These are phyloP conservation scores for Candida anutae DNA, from an alignment of 1,139 yeast species.

Conservation along the genomic window DNA sequence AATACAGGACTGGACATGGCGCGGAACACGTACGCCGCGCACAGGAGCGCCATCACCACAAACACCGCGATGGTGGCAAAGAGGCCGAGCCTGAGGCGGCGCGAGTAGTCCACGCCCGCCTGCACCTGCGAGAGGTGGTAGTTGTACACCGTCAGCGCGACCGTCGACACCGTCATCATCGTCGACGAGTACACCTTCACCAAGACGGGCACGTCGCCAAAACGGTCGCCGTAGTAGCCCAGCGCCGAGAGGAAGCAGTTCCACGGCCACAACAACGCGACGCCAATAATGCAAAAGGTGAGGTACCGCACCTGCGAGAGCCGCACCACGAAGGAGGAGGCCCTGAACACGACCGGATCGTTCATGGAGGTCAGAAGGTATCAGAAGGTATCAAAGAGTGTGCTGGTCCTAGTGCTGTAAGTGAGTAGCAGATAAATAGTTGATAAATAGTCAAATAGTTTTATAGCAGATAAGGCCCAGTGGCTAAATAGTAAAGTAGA, in stretches of 20 bases:
- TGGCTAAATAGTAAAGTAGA: no score
- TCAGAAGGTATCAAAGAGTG: slow-evolving; percentile 5
- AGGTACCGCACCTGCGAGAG: slow-evolving; percentile 44
- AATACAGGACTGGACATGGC: slow-evolving; percentile 31
- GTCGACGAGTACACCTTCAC: slow-evolving; percentile 66
- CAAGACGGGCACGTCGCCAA: slow-evolving; percentile 44
- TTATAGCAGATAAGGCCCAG: no score
- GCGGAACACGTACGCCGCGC: slow-evolving; percentile 35
- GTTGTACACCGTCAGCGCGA: slow-evolving; percentile 57
- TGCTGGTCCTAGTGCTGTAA: slow-evolving; percentile 4
- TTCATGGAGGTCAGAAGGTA: slow-evolving; percentile 2
- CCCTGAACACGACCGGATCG: slow-evolving; percentile 22
- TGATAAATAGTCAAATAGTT: no score
- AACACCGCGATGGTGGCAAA: slow-evolving; percentile 49
- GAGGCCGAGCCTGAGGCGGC: slow-evolving; percentile 55
- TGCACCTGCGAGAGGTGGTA: slow-evolving; percentile 64
- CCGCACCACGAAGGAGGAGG: slow-evolving; percentile 11
- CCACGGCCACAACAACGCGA: slow-evolving; percentile 93
- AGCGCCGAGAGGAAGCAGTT: slow-evolving; percentile 84
- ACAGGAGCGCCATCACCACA: slow-evolving; percentile 40
- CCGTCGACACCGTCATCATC: slow-evolving; percentile 83
- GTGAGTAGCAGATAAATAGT: no score
- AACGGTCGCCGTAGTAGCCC: slow-evolving; percentile 66
- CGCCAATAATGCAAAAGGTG: slow-evolving; percentile 64
- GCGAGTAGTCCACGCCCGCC: slow-evolving; percentile 50